Conservation (phyloP, 805 yeast species). For the Myxozyma nipponensis region DNA sequence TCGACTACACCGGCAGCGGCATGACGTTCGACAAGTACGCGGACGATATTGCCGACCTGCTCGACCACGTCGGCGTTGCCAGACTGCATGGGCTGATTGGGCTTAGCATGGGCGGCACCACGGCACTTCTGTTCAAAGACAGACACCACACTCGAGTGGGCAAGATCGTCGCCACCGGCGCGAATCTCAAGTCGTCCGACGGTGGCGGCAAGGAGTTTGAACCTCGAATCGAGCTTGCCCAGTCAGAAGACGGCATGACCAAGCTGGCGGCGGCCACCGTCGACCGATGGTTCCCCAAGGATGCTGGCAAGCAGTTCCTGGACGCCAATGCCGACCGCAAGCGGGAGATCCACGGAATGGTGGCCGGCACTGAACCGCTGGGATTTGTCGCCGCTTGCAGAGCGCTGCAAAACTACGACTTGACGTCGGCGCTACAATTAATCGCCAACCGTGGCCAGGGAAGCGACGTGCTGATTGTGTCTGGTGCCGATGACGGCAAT, state of each 20-base stretch:
- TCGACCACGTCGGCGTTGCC: conserved; percentile 22
- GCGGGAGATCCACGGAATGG: conserved; percentile 14
- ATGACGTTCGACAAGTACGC: conserved; percentile 15
- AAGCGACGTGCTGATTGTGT: conserved; percentile 14
- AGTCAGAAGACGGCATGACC: conserved; percentile 15
- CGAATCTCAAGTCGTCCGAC: conserved; percentile 7
- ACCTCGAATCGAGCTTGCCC: conserved; percentile 16
- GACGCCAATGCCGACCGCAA: conserved; percentile 7
- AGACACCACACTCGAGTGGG: conserved; percentile 15
- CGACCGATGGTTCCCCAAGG: conserved; percentile 25
- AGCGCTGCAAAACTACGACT: conserved; percentile 23
- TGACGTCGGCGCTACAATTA: conserved; percentile 14
- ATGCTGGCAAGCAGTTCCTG: conserved; percentile 12
- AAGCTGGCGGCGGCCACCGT: conserved; percentile 18
- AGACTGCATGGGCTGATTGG: conserved; percentile 21
- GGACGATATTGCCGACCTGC: conserved; percentile 17
- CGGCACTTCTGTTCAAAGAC: conserved; percentile 15
- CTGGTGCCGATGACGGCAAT: conserved; percentile 21
- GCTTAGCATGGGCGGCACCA: conserved; percentile 27
- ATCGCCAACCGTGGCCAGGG: conserved; percentile 11
- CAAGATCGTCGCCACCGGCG: conserved; percentile 20
- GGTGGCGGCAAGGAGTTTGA: conserved; percentile 17
- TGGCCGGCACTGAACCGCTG: conserved; percentile 9
- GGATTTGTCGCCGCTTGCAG: conserved; percentile 22
- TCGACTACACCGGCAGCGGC: conserved; percentile 22